Evolutionary conservation across 2,329 filamentous ascomycete species (phyloP), one percentile per base, ranked within the genome.

Genomic region (Penicillium brasilianum): DNA sequence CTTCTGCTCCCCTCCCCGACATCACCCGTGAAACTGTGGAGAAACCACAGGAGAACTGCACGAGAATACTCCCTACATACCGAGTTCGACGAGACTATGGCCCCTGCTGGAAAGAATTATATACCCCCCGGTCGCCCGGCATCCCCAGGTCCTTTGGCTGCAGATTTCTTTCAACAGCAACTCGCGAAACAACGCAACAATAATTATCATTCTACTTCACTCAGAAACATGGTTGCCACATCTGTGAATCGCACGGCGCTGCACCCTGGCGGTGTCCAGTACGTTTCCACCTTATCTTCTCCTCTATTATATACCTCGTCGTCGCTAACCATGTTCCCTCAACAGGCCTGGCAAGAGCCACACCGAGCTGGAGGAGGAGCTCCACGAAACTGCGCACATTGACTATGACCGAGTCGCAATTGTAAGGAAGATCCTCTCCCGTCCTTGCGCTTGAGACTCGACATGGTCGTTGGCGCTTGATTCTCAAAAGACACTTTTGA

Each of bases 351-450:
- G 88, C 75, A 85, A 85, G 74, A 90, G 96, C 78, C 94, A 97
- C 87, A 98, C 95, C 49, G 95, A 98, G 80, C 88, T 99, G 68
- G 93, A 99, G 83, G 93, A 98, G 83, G 92, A 97, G 80, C 90
- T 99, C 64, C 93, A 98, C 81, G 92, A 97, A 81, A 93, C 90
- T 76, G 95, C 95, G 70, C 94, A 99, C 86, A 99, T 99, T 76
- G 95, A 99, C 86, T 99, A 98, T 79, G 91, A 98, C 82, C 91
- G 93, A 76, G 95, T 99, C 75, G 92, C 95, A 66, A 99, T 99
- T 85, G 93, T 96, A 86, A 79, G 91, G 46, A 36, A 44, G 13
- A 28, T 16, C 25, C 49, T 39, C 55, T 58, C 44, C 65, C 53
- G 9, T 41, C 57, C 37, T 58, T 41, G 20, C 55, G 7, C 18